phyloP scores from a whole-genome alignment of 2,329 filamentous ascomycete genomes.

The Pseudogymnoascus verrucosus region DNA sequence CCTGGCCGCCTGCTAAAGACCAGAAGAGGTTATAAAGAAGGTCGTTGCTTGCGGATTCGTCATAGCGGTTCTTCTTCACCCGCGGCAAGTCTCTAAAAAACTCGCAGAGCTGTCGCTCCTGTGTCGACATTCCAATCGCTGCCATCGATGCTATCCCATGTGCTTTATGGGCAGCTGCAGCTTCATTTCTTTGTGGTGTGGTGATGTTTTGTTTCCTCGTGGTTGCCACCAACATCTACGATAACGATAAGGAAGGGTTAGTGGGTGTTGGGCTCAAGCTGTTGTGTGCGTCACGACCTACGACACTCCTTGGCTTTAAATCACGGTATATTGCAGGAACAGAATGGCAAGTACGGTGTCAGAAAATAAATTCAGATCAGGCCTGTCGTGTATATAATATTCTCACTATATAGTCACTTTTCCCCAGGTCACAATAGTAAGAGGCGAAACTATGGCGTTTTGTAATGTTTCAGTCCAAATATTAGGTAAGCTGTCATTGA shows the following conservation, averaged over 20 bases:
- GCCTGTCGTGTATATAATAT: not conserved
- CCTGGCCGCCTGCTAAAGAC: conserved; percentile 69
- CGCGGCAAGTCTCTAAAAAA: conserved; percentile 71
- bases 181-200: not conserved
- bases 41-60: conserved; percentile 58
- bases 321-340: not conserved
- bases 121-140: conserved; percentile 48
- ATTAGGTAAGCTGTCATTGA: not conserved
- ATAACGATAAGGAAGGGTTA: conserved; percentile 1
- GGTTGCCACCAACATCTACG: conserved; percentile 3
- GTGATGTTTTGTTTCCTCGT: not conserved
- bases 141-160: conserved; percentile 9
- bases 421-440: not conserved
- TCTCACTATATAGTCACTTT: not conserved
- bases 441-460: not conserved
- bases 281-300: conserved; percentile 6
- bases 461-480: not conserved
- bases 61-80: conserved; percentile 68
- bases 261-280: not conserved
- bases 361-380: not conserved
- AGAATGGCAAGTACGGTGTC: not conserved
- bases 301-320: not conserved
- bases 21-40: conserved; percentile 77
- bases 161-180: not conserved
- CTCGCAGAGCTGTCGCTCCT: conserved; percentile 77